phyloP scores from a whole-genome alignment of 768 basidiomycete species.

The Mycena albidolilacea region DNA sequence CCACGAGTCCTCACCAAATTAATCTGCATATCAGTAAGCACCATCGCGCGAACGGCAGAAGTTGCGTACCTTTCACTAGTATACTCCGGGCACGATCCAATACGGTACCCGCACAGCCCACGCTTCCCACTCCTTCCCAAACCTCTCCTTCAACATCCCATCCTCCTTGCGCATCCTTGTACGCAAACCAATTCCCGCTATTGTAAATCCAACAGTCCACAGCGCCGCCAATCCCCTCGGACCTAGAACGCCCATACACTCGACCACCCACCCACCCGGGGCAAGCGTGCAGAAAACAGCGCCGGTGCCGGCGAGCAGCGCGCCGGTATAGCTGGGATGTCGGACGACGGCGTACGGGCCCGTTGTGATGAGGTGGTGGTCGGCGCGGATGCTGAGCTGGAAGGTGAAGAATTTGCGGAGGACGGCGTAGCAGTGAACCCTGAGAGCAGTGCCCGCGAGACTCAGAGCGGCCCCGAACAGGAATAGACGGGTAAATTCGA shows the following conservation, averaged over 20 bases:
- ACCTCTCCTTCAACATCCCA: conserved; percentile 28
- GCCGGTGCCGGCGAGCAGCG: conserved; percentile 44
- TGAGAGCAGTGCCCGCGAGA: conserved; percentile 3
- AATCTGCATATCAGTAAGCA: no score
- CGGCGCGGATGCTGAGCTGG: conserved; percentile 6
- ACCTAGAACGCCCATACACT: conserved; percentile 16
- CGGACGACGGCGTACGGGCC: conserved; percentile 51
- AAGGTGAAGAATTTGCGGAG: conserved; percentile 51
- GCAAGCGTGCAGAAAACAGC: conserved; percentile 25
- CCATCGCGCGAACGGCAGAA: no score
- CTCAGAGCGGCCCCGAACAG: conserved; percentile 11
- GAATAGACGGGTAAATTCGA: not conserved
- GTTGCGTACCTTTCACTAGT: not conserved
- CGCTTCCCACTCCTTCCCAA: conserved; percentile 34
- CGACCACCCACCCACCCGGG: conserved; percentile 37
- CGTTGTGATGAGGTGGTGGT: conserved; percentile 42
- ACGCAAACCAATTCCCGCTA: not conserved
- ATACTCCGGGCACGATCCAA: conserved; percentile 29
- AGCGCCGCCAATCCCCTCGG: not conserved
- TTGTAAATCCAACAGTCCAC: conserved; percentile 6
- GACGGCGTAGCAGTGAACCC: conserved; percentile 45
- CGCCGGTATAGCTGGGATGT: conserved; percentile 48
- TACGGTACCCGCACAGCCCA: conserved; percentile 31
- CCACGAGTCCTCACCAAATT: no score
- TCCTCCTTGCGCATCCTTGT: conserved; percentile 35